Conservation (phyloP, 1,284 basidiomycete species). For the Sutorius eximius region DNA sequence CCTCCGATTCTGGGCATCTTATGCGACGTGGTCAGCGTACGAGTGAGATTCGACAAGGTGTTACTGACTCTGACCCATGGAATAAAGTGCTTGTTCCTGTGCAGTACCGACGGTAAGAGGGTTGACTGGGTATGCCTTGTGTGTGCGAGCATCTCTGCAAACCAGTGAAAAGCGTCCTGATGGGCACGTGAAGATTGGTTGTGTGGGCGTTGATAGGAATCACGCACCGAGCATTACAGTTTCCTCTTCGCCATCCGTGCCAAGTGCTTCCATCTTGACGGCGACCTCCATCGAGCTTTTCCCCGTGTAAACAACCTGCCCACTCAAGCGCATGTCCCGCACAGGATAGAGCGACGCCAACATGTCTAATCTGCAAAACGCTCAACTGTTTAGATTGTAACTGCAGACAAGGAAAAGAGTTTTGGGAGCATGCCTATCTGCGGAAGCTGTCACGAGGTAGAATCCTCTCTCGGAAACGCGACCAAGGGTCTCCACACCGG, state of each 20-base stretch:
- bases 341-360: constrained; percentile 54
- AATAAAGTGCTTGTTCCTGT: constrained; percentile 64
- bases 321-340: constrained; percentile 71
- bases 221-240: constrained; percentile 66
- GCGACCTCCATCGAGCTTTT: constrained; percentile 79
- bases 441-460: constrained; percentile 81
- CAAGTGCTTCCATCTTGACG: constrained; percentile 75
- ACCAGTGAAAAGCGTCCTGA: constrained; percentile 80
- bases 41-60: neutral
- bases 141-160: constrained; percentile 69
- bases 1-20: constrained; percentile 54
- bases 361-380: constrained; percentile 57
- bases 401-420: neutral
- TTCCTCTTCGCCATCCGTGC: constrained; percentile 45
- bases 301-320: constrained; percentile 80
- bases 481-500: constrained; percentile 52
- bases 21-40: neutral
- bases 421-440: constrained; percentile 55
- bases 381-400: neutral
- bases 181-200: neutral
- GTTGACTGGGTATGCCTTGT: constrained; percentile 66
- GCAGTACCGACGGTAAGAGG: constrained; percentile 57
- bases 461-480: constrained; percentile 62
- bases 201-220: neutral
- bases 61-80: constrained; percentile 65